Base-by-base conservation (phyloP, 495 filamentous ascomycete genomes). In the Penicillium arizonense region DNA sequence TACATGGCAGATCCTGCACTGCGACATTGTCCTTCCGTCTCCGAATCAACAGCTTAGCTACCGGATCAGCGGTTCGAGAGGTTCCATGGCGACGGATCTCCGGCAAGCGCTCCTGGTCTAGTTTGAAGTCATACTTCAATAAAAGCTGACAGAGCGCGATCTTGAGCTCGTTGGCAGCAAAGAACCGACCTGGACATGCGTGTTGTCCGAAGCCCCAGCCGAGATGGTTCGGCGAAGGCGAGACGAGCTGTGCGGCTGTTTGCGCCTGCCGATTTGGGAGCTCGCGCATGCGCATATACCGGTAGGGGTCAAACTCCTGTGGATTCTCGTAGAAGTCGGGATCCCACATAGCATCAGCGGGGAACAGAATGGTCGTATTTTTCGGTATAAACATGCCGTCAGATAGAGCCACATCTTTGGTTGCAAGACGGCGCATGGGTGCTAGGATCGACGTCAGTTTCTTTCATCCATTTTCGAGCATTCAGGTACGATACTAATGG, bases 101-200 rank as follows among this genome's bases (percentile, higher is more conserved):
- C 11, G 40, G 40, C 20, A 24, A 9, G 13, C 16, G 21, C 13
- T 24, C 21, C 3, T 8, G 9, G 16, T 18, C 18, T 6, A 62
- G 47, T 46, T 65, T 58, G 26, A 81, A 63, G 26, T 86, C 81
- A 51, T 81, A 84, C 23, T 74, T 71, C 13, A 78, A 52, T 23
- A 86, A 34, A 3, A 78, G 51, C 45, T 77, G 70, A 20, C 40
- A 51, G 1, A 57, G 26, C 2, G 33, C 32, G 41, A 76, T 62
- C 47, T 79, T 79, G 34, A 74, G 55, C 57, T 74, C 69, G 28
- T 69, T 66, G 1, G 58, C 53, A 13, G 75, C 78, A 52, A 81
- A 75, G 51, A 77, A 76, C 10, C 78, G 52, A 1, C 78, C 78
- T 0, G 78, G 77, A 42, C 77, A 81, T 0, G 80, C 77, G 46